Percentiles rank a stretch among this genome's conserved stretches.
Evolutionary conservation across 1,139 yeast genomes (phyloP).

Genomic region (Blastobotrys illinoisensis): DNA sequence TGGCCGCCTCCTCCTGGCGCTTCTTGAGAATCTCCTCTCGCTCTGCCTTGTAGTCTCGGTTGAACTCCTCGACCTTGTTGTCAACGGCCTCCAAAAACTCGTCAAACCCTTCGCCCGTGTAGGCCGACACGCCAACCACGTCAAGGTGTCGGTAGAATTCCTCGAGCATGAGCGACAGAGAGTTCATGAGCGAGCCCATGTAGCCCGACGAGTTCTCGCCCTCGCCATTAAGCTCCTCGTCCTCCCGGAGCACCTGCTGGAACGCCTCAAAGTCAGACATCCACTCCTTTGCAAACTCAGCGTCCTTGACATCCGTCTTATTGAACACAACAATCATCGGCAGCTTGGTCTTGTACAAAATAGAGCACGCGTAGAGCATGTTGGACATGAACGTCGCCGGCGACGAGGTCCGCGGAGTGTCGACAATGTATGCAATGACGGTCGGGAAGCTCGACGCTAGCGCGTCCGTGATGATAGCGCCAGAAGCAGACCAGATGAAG

Average conservation of each 20-base stretch:
- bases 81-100: slow-evolving; percentile 81
- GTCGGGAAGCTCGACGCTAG: slow-evolving; percentile 96
- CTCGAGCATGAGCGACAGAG: slow-evolving; percentile 93
- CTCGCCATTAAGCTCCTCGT: slow-evolving; percentile 56
- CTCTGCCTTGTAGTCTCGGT: slow-evolving; percentile 76
- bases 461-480: slow-evolving; percentile 93
- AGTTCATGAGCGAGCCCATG: slow-evolving; percentile 89
- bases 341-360: slow-evolving; percentile 87
- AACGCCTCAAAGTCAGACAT: slow-evolving; percentile 94
- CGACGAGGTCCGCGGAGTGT: slow-evolving; percentile 88
- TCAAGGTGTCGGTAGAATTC: slow-evolving; percentile 93
- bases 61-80: slow-evolving; percentile 81
- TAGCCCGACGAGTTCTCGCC: slow-evolving; percentile 77
- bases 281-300: slow-evolving; percentile 92
- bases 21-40: slow-evolving; percentile 74
- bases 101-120: slow-evolving; percentile 91
- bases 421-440: slow-evolving; percentile 90
- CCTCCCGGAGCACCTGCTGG: slow-evolving; percentile 66
- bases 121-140: slow-evolving; percentile 84
- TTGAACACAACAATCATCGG: slow-evolving; percentile 97
- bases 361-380: slow-evolving; percentile 97
- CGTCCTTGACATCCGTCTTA: slow-evolving; percentile 83
- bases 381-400: slow-evolving; percentile 98
- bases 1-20: slow-evolving; percentile 70
- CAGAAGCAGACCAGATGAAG: slow-evolving; percentile 88